Evolutionary conservation across 2,329 filamentous ascomycete genomes (phyloP), one percentile per base, ranked within the genome.

Genomic region (Scleromitrula shiraiana): DNA sequence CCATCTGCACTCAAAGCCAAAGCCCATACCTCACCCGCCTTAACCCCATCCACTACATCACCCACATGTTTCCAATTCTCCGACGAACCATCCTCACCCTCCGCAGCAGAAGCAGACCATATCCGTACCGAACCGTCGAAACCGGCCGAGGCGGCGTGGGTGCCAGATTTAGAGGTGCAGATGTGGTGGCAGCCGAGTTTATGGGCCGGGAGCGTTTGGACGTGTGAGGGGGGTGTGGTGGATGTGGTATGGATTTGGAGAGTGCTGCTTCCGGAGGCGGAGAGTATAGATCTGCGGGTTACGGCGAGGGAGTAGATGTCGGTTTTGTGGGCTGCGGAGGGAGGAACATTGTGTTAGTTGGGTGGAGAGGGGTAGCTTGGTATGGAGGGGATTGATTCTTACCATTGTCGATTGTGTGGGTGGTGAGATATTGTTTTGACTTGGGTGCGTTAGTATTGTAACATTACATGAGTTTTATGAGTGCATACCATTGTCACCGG

Each of bases 341-440:
- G 42, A 42, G 20, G n/a, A n/a, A n/a, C n/a, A n/a, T n/a, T n/a
- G 60, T 10, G 64, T 56, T 62, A 60, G 57, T 49, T 50, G 45
- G 36, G 17, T 22, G 17, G 39, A 53, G 46, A 49, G 51, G 53
- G 53, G 50, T 49, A 52, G 41, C 42, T 50, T 50, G n/a, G n/a
- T 37, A 29, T 42, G 41, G 27, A 32, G 29, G 42, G n/a, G 36
- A 63, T n/a, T n/a, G n/a, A n/a, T n/a, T n/a, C 72, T 65, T 66
- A 88, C 88, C 89, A 72, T 89, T 79, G 65, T 95, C 86, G 66
- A 95, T 80, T 36, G 89, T 91, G 67, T 95, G 88, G 57, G 85
- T 85, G 62, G 91, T 94, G 54, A 98, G 78, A 67, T 96, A 98
- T 83, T 97, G 93, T 73, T 97, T 97, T 48, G 93, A 98, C 93